A percentile compares a stretch with the other conserved stretches of the same genome.
Conservation (phyloP, 148 eudicot species). For the Heliamphora exappendiculata region DNA sequence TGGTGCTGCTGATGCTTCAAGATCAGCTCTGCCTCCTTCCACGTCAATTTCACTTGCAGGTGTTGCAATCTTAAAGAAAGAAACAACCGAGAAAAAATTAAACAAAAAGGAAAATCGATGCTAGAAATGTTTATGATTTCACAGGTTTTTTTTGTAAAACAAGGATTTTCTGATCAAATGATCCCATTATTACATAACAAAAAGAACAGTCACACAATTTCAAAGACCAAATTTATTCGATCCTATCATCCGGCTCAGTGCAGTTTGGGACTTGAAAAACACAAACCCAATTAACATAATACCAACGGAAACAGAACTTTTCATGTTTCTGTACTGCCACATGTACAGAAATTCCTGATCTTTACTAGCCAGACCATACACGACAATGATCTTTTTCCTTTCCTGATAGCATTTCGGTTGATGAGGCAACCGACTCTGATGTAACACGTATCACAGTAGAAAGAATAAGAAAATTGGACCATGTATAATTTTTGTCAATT, state of each 20-base stretch:
- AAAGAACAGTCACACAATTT: neutral
- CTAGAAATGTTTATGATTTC: neutral
- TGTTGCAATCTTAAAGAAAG: slow-evolving; percentile 32
- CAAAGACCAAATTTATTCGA: neutral
- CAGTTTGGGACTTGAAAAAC: too few species aligned
- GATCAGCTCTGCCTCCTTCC: slow-evolving; percentile 55
- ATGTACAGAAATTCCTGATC: too few species aligned
- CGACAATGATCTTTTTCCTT: too few species aligned
- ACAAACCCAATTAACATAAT: too few species aligned
- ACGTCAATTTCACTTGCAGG: slow-evolving; percentile 57
- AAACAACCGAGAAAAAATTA: neutral
- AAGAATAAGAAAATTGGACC: too few species aligned
- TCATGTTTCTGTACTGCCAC: too few species aligned
- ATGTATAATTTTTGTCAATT: too few species aligned
- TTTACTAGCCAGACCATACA: too few species aligned
- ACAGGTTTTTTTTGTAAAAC: neutral
- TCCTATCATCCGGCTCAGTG: neutral
- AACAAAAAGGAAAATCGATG: neutral
- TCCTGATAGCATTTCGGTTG: too few species aligned
- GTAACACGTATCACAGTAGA: too few species aligned
- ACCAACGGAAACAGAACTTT: too few species aligned
- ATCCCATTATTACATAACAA: neutral
- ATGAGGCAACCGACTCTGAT: too few species aligned
- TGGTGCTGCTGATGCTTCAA: slow-evolving; percentile 51
- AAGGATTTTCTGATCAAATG: neutral